phyloP scores from a whole-genome alignment of 352 stramenopile species.

The Phytophthora meadii region DNA sequence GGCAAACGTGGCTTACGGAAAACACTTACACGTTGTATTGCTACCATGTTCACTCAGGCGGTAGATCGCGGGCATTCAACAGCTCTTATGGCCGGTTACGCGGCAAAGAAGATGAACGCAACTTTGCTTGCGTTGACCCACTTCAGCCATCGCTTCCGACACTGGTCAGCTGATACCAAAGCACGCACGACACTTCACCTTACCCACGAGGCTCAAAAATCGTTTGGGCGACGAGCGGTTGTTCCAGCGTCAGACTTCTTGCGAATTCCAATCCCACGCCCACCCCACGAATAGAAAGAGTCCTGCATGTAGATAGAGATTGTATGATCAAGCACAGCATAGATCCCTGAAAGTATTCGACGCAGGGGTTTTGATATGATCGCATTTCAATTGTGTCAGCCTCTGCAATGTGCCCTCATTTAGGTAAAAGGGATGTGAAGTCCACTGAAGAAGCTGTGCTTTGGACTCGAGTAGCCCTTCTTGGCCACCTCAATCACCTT shows the following conservation, averaged over 20 bases:
- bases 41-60: constrained; percentile 36
- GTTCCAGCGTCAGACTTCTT: constrained; percentile 83
- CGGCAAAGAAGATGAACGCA: constrained; percentile 79
- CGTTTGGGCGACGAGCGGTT: constrained; percentile 71
- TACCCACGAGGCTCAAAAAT: constrained; percentile 64
- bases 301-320: constrained; percentile 15
- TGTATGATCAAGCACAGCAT: background rate
- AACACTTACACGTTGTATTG: too few species aligned
- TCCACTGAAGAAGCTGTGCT: constrained; percentile 72
- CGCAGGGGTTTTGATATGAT: constrained; percentile 1
- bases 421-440: constrained; percentile 42
- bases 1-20: background rate
- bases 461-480: constrained; percentile 67
- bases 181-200: constrained; percentile 73
- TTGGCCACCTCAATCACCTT: constrained; percentile 88
- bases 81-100: constrained; percentile 77
- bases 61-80: constrained; percentile 83
- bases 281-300: constrained; percentile 48
- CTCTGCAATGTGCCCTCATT: constrained; percentile 1
- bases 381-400: background rate
- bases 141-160: constrained; percentile 86
- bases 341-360: constrained; percentile 2
- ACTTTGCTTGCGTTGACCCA: constrained; percentile 83
- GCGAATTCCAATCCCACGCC: constrained; percentile 72
- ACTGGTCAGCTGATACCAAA: constrained; percentile 54